Base-by-base conservation (phyloP, 257 asterid genomes). In the Nicotiana obtusifolia region DNA sequence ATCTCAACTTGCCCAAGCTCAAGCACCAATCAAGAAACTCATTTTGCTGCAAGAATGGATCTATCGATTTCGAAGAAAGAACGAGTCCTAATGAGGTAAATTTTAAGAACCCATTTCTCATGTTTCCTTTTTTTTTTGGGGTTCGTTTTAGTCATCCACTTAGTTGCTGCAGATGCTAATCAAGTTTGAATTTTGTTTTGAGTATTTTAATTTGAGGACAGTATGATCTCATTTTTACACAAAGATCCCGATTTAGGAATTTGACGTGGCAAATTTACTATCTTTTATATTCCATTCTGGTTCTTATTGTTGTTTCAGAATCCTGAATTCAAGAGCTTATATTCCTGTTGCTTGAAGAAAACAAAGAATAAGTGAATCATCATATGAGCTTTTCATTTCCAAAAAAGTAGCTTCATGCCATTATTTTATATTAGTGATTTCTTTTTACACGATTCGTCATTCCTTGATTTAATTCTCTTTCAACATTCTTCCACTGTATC, bases 31-130 rank as follows among this genome's bases (percentile, higher is more conserved):
- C 83, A 28, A 64, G 78, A 79, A 79, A 17, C n/a, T 62, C 60
- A 73, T 24, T 19, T 65, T 77, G 67, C 69, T 62, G 69, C 82
- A 76, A 64, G 33, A 57, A 24, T 47, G 85, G 64, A 20, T 76
- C 59, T 7, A 30, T 82, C 3, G 69, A 31, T 26, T 82, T 77
- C 7, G 61, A 64, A 53, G 85, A 82, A 64, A 82, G 85, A 82
- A 49, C 65, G 19, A 82, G 85, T 44, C 78, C 85, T 11, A 64
- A 53, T 64, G 82, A 82, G 85, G 85, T 82, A 49, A 71, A 6
- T 3, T 5, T 68, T 0, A n/a, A n/a, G 56, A 35, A 4, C 33
- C 1, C 0, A 69, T 69, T 11, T 69, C 56, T 11, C 22, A 30
- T 37, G 16, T 19, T 49, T 52, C 10, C 30, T 17, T 33, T 17